A percentile compares a stretch with the other conserved stretches of the same genome.
Conservation (phyloP, 139 green algal species). For the Tetradesmus obliquus region DNA sequence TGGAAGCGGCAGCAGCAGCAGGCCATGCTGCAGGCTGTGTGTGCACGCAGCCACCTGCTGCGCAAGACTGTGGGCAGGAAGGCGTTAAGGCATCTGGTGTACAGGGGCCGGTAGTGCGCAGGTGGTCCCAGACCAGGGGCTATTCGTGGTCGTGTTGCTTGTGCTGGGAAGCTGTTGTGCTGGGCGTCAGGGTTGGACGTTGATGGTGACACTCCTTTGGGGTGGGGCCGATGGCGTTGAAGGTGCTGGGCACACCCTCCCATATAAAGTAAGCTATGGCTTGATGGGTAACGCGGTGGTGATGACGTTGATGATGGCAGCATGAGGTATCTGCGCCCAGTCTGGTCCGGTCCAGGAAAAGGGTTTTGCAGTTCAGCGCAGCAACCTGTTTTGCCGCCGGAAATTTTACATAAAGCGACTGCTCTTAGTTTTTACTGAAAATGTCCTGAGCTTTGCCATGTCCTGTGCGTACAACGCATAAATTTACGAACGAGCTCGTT, state of each 20-base stretch:
- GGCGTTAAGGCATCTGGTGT: constrained; percentile 22
- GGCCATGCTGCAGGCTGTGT: neutral
- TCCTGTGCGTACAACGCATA: too few relatives aligned
- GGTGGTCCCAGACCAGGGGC: neutral
- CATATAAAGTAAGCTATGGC: too few relatives aligned
- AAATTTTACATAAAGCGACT: neutral
- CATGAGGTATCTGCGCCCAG: neutral
- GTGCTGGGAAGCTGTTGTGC: too few relatives aligned
- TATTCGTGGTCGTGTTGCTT: neutral
- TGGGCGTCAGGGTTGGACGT: neutral
- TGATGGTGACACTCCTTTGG: neutral
- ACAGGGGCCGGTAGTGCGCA: neutral
- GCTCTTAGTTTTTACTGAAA: too few relatives aligned
- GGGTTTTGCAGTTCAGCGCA: neutral
- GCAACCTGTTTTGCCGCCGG: neutral
- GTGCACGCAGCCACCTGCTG: constrained; percentile 19
- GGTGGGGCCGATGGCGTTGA: neutral
- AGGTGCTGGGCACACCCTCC: neutral
- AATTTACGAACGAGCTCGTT: too few relatives aligned
- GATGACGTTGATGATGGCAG: neutral
- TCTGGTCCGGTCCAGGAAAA: neutral
- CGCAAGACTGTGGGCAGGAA: constrained; percentile 21
- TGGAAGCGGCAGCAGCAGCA: neutral
- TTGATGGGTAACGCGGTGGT: neutral
- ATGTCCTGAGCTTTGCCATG: too few relatives aligned